A percentile compares a stretch with the other conserved stretches of the same genome.
These are phyloP conservation scores for Ceratocystis ficicola DNA, from an alignment of 2,329 filamentous ascomycete species.

Conservation along the genomic window DNA sequence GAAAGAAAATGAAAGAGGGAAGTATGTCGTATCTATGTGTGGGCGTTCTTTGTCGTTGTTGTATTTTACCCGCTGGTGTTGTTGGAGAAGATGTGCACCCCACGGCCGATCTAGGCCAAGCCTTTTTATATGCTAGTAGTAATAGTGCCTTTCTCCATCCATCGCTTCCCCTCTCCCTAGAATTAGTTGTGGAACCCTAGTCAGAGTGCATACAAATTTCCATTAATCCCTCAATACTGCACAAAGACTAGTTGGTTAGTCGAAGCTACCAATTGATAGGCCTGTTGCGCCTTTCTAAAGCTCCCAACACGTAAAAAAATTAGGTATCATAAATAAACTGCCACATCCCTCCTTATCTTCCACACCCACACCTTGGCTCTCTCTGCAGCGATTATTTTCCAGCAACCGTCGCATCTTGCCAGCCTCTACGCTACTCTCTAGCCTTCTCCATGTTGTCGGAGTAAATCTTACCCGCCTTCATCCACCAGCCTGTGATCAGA, in stretches of 20 bases:
- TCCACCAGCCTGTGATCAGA: conserved; percentile 33
- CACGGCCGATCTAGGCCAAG: background rate
- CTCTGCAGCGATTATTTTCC: background rate
- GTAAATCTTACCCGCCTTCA: conserved; percentile 32
- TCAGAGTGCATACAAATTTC: background rate
- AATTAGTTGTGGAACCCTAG: background rate
- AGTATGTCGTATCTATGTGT: background rate
- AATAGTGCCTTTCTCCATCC: background rate
- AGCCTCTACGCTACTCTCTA: conserved; percentile 26
- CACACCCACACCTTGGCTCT: background rate
- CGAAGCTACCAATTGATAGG: background rate
- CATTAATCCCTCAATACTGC: conserved; percentile 1
- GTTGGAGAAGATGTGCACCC: background rate
- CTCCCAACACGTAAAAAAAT: background rate
- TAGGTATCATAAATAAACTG: background rate
- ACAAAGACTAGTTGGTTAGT: background rate
- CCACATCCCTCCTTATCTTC: background rate
- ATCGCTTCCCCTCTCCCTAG: too few relatives aligned
- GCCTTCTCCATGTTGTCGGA: conserved; percentile 31
- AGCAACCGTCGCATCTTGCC: background rate
- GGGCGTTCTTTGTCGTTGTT: background rate
- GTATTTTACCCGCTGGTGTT: background rate
- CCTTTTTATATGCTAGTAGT: background rate
- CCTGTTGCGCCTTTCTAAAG: background rate
- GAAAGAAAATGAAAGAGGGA: background rate